These are phyloP conservation scores for Zizania latifolia DNA, from an alignment of 176 grass and related monocot species.

Conservation along the genomic window DNA sequence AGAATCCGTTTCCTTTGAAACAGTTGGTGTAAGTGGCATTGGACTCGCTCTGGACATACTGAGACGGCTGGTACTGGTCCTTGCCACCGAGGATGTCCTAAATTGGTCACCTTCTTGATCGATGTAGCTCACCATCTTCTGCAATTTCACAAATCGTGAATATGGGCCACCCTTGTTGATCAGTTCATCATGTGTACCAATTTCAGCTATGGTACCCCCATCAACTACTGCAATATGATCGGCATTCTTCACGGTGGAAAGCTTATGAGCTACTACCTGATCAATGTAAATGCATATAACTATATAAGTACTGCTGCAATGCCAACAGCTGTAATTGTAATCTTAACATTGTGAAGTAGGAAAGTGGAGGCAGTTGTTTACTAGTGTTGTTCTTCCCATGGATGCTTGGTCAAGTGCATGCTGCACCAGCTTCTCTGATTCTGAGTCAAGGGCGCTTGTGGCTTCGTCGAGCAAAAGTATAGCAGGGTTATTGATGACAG, in stretches of 20 bases:
- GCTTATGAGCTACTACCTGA: conserved; percentile 97
- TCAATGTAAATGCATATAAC: conserved; percentile 23
- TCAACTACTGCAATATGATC: conserved; percentile 94
- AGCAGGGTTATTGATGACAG: conserved; percentile 83
- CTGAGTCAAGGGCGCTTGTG: conserved; percentile 92
- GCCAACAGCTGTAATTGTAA: neutral
- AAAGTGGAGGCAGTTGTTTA: conserved; percentile 26
- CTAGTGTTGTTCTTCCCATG: conserved; percentile 97
- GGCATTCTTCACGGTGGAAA: conserved; percentile 91
- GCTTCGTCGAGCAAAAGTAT: conserved; percentile 98
- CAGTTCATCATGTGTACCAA: conserved; percentile 88
- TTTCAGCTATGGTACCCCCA: conserved; percentile 71
- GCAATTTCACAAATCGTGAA: conserved; percentile 81
- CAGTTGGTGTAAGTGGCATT: conserved; percentile 56
- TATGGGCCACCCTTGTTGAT: conserved; percentile 71
- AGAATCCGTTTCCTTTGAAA: conserved; percentile 36
- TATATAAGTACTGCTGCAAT: neutral
- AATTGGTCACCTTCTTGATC: conserved; percentile 81
- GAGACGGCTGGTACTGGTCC: conserved; percentile 72
- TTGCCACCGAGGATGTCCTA: conserved; percentile 55
- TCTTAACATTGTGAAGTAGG: neutral
- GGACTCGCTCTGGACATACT: conserved; percentile 88
- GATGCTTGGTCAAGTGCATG: conserved; percentile 96
- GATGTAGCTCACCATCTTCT: conserved; percentile 87
- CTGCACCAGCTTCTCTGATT: conserved; percentile 94